Evolutionary conservation across 805 yeast genomes (phyloP).

Genomic region (Tetrapisispora pingtungensis): DNA sequence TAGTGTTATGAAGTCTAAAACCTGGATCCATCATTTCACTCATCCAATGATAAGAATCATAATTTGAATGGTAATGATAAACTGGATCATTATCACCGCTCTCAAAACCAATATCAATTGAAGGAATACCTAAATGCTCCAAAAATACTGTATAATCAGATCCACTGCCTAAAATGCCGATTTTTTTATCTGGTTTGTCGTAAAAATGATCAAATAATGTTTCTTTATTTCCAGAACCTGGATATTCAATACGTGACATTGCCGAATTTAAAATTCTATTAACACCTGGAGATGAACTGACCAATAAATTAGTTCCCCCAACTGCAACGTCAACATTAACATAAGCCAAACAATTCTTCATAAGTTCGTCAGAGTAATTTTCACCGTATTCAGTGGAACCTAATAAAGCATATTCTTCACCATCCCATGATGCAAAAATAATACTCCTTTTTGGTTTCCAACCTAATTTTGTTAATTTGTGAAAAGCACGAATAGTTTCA

Average conservation of each 20-base stretch:
- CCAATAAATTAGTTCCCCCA: slow-evolving; percentile 41
- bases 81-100: slow-evolving; percentile 41
- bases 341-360: slow-evolving; percentile 51
- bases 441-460: slow-evolving; percentile 83
- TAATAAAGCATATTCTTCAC: slow-evolving; percentile 65
- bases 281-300: slow-evolving; percentile 51
- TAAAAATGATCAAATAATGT: slow-evolving; percentile 32
- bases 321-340: slow-evolving; percentile 60
- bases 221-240: slow-evolving; percentile 22
- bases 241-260: slow-evolving; percentile 39
- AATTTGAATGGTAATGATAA: slow-evolving; percentile 69
- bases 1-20: slow-evolving; percentile 46
- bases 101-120: slow-evolving; percentile 50
- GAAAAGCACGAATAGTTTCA: slow-evolving; percentile 60
- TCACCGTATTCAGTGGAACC: slow-evolving; percentile 81
- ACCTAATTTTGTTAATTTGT: slow-evolving; percentile 50
- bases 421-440: slow-evolving; percentile 78
- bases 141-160: slow-evolving; percentile 57
- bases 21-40: slow-evolving; percentile 51
- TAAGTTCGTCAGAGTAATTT: slow-evolving; percentile 39
- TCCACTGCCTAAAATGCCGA: slow-evolving; percentile 54
- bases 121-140: slow-evolving; percentile 51
- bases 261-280: slow-evolving; percentile 36
- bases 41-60: slow-evolving; percentile 69
- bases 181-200: slow-evolving; percentile 13